Evolutionary conservation across 2,329 filamentous ascomycete genomes (phyloP).

Genomic region (Penicillium nordicum): DNA sequence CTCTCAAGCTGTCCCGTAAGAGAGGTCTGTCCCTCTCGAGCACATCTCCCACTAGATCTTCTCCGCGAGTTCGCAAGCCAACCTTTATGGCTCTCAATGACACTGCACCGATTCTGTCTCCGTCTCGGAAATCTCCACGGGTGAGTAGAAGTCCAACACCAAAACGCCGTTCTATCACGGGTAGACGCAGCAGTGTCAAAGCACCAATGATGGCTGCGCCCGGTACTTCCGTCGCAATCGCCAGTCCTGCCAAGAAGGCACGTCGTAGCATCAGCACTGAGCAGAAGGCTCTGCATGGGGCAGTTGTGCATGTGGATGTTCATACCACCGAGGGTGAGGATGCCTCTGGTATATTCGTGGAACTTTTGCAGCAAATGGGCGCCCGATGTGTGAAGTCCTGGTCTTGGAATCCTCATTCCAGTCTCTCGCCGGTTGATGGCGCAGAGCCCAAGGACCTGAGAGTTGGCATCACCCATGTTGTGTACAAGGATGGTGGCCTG

Average conservation of each 20-base stretch:
- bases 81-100: slow-evolving; percentile 23
- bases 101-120: slow-evolving; percentile 23
- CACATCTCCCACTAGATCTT: slow-evolving; percentile 38
- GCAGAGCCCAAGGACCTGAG: slow-evolving; percentile 44
- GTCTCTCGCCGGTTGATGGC: slow-evolving; percentile 35
- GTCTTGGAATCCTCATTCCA: slow-evolving; percentile 65
- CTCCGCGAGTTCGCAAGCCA: slow-evolving; percentile 27
- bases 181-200: slow-evolving; percentile 14
- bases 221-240: slow-evolving; percentile 15
- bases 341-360: slow-evolving; percentile 75
- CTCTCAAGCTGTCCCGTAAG: slow-evolving; percentile 46
- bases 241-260: slow-evolving; percentile 30
- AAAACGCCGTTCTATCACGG: slow-evolving; percentile 15
- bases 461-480: slow-evolving; percentile 79
- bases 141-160: slow-evolving; percentile 19
- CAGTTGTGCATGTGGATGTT: slow-evolving; percentile 78
- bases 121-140: slow-evolving; percentile 28
- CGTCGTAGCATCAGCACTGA: slow-evolving; percentile 23
- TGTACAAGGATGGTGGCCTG: slow-evolving; percentile 83
- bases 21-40: slow-evolving; percentile 52
- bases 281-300: slow-evolving; percentile 59
- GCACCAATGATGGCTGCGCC: slow-evolving; percentile 7
- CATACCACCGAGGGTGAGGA: slow-evolving; percentile 77
- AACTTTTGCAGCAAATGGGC: slow-evolving; percentile 76
- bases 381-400: slow-evolving; percentile 74